Evolutionary conservation across 2,329 filamentous ascomycete species (phyloP), one percentile per base, ranked within the genome.

Genomic region (Falciphora oryzae): DNA sequence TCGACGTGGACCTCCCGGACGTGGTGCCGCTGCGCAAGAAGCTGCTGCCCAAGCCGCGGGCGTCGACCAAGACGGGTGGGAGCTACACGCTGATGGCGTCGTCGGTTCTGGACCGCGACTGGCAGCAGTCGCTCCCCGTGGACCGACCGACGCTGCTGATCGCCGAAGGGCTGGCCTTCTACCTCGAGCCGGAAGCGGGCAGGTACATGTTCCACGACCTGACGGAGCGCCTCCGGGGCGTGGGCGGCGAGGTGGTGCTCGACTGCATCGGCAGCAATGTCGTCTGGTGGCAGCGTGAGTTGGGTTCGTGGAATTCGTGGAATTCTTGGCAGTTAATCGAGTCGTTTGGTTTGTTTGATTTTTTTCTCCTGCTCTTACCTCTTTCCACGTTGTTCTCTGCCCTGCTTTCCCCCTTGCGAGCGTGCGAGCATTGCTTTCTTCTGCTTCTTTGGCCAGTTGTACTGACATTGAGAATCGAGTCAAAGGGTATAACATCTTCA

Each of bases 1-100:
- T 76, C 64, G 75, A 77, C 50, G 65, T 75, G 29, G 75, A 77
- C 61, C 64, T 75, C 22, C 73, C 73, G 44, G 74, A 76, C 22
- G 74, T 76, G 13, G 66, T 75, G n/a, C 69, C 69, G 6, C 67
- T 76, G 53, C 73, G 75, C 7, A 63, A 64, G 10, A 68, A 68
- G 53, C 66, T 76, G 4, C 67, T 73, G 1, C 67, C 70, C 2
- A 61, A 65, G 14, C 68, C 70, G 1, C 65, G 64, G 18, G 35
- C 38, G 25, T 57, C 32, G 14, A 3, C 32, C 32, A 32, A 59
- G 56, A 31, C 27, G 28, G 62, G 35, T 11, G 67, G 68, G 32
- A 70, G 73, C 28, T 77, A 77, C 64, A 63, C 16, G 1, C 66
- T 75, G 59, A 57, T 74, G 8, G 68, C 64, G 35, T 69, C 68